Conservation (phyloP, 768 basidiomycete genomes). For the Agaricus blazei region DNA sequence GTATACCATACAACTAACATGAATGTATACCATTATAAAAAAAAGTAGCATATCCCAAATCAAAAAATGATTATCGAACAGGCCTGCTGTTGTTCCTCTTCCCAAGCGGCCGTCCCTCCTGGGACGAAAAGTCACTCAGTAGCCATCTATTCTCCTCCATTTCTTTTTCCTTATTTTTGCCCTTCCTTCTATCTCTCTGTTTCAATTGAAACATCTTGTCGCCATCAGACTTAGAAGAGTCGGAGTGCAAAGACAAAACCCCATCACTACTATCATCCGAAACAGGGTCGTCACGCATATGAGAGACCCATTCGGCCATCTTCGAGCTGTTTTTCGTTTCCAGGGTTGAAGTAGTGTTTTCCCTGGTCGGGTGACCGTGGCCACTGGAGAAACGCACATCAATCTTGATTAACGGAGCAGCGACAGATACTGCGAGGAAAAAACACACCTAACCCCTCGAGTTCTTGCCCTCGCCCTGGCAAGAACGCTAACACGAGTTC, state of each 20-base stretch:
- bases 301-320: background rate
- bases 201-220: background rate
- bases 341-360: too few species aligned
- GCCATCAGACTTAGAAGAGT: background rate
- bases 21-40: background rate
- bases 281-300: background rate
- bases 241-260: background rate
- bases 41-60: background rate
- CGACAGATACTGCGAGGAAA: too few species aligned
- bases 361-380: too few species aligned
- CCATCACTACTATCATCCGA: background rate
- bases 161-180: background rate
- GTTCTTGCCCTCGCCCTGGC: background rate
- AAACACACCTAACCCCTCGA: background rate
- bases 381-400: too few species aligned
- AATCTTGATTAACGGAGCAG: too few species aligned
- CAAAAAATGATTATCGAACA: background rate
- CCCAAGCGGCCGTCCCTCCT: background rate
- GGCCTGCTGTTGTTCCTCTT: background rate
- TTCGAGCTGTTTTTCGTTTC: background rate
- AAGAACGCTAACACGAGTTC: background rate
- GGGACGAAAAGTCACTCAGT: background rate
- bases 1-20: conserved; percentile 1
- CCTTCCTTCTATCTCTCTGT: background rate
- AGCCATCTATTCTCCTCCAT: background rate